phyloP scores from a whole-genome alignment of 192 early-diverging fungal genomes.

The Coemansia sp. region DNA sequence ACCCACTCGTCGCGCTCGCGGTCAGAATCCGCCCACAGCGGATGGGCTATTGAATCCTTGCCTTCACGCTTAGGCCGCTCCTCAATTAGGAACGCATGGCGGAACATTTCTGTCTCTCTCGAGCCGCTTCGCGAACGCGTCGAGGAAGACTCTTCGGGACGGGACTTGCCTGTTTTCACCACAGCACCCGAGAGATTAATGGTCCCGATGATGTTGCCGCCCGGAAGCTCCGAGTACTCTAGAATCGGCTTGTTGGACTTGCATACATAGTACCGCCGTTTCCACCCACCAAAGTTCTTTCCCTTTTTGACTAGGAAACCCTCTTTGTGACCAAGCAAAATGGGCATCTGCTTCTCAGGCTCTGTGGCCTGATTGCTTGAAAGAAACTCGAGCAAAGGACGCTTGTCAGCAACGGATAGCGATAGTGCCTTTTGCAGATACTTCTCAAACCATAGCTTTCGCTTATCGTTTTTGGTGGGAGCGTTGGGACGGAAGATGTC shows the following conservation, averaged over 20 bases:
- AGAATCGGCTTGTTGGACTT: constrained; percentile 62
- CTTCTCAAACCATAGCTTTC: constrained; percentile 81
- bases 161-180: constrained; percentile 44
- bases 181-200: constrained; percentile 74
- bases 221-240: constrained; percentile 84
- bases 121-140: constrained; percentile 10
- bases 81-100: constrained; percentile 83
- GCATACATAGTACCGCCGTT: constrained; percentile 80
- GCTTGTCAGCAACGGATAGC: constrained; percentile 60
- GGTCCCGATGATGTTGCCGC: constrained; percentile 65
- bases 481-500: constrained; percentile 75
- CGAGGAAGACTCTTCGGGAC: constrained; percentile 13
- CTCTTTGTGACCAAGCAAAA: constrained; percentile 68
- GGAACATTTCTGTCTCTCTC: constrained; percentile 65
- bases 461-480: constrained; percentile 82
- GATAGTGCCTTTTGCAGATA: constrained; percentile 75
- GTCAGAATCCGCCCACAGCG: constrained; percentile 88
- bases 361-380: constrained; percentile 65
- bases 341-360: constrained; percentile 49
- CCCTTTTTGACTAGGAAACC: constrained; percentile 90
- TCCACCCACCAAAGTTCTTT: constrained; percentile 98
- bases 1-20: constrained; percentile 92
- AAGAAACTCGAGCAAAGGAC: constrained; percentile 72
- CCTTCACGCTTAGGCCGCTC: constrained; percentile 67
- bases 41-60: constrained; percentile 66